These are phyloP conservation scores for Ganoderma boninense DNA, from an alignment of 1,284 basidiomycete species.

Conservation along the genomic window DNA sequence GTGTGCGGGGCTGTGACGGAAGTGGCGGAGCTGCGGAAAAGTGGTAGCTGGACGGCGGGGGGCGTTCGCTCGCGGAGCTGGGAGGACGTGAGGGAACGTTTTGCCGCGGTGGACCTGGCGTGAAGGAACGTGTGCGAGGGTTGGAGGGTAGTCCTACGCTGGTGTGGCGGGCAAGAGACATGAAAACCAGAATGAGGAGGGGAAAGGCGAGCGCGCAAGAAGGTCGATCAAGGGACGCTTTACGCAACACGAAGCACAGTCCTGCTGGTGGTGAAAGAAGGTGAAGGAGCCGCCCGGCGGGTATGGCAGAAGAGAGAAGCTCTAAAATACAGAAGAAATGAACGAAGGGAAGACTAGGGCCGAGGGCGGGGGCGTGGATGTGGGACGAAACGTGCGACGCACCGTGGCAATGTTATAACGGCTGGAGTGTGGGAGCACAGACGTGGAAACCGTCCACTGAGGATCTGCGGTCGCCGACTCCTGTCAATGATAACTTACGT, in stretches of 20 bases:
- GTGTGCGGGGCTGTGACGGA: slow-evolving; percentile 22
- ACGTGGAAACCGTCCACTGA: slow-evolving; percentile 26
- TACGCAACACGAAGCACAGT: slow-evolving; percentile 21
- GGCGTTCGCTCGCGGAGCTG: slow-evolving; percentile 37
- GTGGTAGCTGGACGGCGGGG: slow-evolving; percentile 27
- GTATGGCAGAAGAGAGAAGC: slow-evolving; percentile 30
- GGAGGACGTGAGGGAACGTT: slow-evolving; percentile 31
- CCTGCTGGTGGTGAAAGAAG: slow-evolving; percentile 30
- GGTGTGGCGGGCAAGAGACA: slow-evolving; percentile 38
- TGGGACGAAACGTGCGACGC: slow-evolving; percentile 4
- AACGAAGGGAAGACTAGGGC: slow-evolving; percentile 16
- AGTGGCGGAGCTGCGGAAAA: slow-evolving; percentile 24
- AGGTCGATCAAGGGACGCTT: slow-evolving; percentile 8
- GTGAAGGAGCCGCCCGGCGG: slow-evolving; percentile 33
- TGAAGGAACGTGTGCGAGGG: slow-evolving; percentile 35
- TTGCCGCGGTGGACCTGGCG: slow-evolving; percentile 22
- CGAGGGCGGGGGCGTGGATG: slow-evolving; percentile 10
- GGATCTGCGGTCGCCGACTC: slow-evolving; percentile 14
- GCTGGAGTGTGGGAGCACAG: slow-evolving; percentile 23
- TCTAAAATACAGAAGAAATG: slow-evolving; percentile 26
- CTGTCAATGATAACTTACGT: slow-evolving; percentile 9
- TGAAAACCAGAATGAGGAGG: slow-evolving; percentile 19
- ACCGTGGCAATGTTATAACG: slow-evolving; percentile 22
- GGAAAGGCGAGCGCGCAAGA: neutral
- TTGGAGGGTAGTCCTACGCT: slow-evolving; percentile 40